Percentiles rank a stretch among this genome's conserved stretches.
phyloP scores from a whole-genome alignment of 371 early-diverging fungal species.

The Mycotypha africana region DNA sequence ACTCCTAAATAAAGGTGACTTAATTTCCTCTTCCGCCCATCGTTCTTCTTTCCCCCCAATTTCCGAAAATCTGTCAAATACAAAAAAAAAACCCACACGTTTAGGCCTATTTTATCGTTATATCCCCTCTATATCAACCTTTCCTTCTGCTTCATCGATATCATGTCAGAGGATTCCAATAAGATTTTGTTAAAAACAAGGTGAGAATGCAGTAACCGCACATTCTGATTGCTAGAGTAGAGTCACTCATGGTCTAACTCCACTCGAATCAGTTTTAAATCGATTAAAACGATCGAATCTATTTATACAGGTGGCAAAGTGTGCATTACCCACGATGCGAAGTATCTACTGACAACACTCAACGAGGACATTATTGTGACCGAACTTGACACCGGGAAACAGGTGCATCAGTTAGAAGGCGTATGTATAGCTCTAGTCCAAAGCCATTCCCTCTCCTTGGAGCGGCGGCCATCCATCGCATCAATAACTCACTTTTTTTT shows the following conservation, averaged over 20 bases:
- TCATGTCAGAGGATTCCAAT: conserved; percentile 23
- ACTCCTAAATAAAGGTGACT: no score
- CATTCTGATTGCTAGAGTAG: no score
- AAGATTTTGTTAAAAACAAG: conserved; percentile 23
- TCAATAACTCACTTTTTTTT: no score
- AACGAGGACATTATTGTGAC: conserved; percentile 82
- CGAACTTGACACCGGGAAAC: conserved; percentile 68
- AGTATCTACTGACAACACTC: conserved; percentile 68
- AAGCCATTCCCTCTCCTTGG: background rate
- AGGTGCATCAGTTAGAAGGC: conserved; percentile 63
- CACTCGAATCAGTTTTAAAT: conserved; percentile 59
- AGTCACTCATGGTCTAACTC: no score
- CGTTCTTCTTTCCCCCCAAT: no score
- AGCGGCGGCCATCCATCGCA: no score
- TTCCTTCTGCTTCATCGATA: background rate
- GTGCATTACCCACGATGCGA: conserved; percentile 63
- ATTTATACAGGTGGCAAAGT: conserved; percentile 94
- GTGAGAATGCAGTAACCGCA: conserved; percentile 1
- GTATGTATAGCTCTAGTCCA: conserved; percentile 24
- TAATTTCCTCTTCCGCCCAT: no score
- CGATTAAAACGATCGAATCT: conserved; percentile 77
- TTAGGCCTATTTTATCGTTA: no score
- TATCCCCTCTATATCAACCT: no score
- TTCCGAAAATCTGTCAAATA: no score
- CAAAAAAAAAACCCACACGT: no score